These are phyloP conservation scores for Hortiboletus flavorubellus DNA, from an alignment of 768 basidiomycete genomes.

Conservation along the genomic window DNA sequence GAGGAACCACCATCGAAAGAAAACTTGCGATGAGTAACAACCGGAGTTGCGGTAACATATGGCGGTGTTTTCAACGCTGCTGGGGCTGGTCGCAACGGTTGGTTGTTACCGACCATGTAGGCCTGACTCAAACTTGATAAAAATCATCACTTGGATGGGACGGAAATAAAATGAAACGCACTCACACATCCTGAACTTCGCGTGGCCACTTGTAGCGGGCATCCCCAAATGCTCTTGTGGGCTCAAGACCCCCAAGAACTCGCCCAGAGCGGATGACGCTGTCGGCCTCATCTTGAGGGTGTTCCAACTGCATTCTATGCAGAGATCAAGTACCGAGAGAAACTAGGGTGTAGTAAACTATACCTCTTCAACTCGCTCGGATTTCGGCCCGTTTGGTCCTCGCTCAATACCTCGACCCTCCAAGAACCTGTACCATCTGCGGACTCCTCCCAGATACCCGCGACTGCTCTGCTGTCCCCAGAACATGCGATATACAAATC, in stretches of 20 bases:
- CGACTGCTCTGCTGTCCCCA: constrained; percentile 94
- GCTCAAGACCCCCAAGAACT: constrained; percentile 85
- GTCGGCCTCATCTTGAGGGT: constrained; percentile 70
- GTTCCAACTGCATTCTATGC: constrained; percentile 72
- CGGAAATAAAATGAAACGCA: neutral
- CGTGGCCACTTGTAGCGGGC: constrained; percentile 86
- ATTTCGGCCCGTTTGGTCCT: constrained; percentile 96
- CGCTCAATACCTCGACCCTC: constrained; percentile 90
- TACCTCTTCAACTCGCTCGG: constrained; percentile 81
- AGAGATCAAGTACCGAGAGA: neutral
- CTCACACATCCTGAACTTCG: constrained; percentile 68
- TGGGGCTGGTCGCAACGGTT: constrained; percentile 57
- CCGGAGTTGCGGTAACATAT: constrained; percentile 85
- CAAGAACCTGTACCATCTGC: constrained; percentile 68
- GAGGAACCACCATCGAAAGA: constrained; percentile 39
- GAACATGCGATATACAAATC: constrained; percentile 89
- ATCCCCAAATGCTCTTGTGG: constrained; percentile 84
- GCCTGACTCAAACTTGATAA: constrained; percentile 52
- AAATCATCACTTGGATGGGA: neutral
- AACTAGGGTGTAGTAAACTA: constrained; percentile 9
- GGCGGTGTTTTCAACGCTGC: constrained; percentile 78
- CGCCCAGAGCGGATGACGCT: constrained; percentile 78
- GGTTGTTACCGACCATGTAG: constrained; percentile 62
- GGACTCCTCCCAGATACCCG: constrained; percentile 82
- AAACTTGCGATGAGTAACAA: constrained; percentile 74